These are phyloP conservation scores for Saccharata proteae DNA, from an alignment of 2,329 filamentous ascomycete genomes.

Conservation along the genomic window DNA sequence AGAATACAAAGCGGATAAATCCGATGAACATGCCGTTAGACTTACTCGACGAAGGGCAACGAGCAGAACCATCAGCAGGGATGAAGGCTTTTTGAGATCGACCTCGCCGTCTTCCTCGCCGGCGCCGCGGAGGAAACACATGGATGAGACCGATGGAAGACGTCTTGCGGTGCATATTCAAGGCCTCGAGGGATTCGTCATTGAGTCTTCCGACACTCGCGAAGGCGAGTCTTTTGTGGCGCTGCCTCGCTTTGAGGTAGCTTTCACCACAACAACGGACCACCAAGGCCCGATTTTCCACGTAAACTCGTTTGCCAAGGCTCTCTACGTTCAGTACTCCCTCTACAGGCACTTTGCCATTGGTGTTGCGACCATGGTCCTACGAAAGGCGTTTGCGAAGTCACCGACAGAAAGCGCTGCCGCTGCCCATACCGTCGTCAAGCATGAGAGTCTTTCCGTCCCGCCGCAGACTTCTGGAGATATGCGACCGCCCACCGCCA, in stretches of 20 bases:
- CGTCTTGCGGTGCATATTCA: constrained; percentile 69
- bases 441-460: constrained; percentile 20
- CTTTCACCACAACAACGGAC: constrained; percentile 75
- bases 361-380: constrained; percentile 65
- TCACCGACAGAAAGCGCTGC: background rate
- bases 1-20: constrained; percentile 75
- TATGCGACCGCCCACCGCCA: constrained; percentile 12
- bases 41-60: constrained; percentile 56
- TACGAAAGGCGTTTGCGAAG: constrained; percentile 36
- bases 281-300: constrained; percentile 80
- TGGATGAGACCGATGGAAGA: constrained; percentile 57
- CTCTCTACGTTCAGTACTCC: constrained; percentile 76
- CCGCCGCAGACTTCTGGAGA: constrained; percentile 16
- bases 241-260: constrained; percentile 76
- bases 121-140: constrained; percentile 41
- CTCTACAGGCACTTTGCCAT: constrained; percentile 87
- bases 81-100: constrained; percentile 49
- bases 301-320: constrained; percentile 67
- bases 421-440: constrained; percentile 12
- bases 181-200: constrained; percentile 78
- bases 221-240: constrained; percentile 78
- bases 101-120: constrained; percentile 31
- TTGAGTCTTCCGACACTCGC: constrained; percentile 74
- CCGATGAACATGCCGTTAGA: constrained; percentile 50
- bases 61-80: constrained; percentile 47